phyloP scores from a whole-genome alignment of 352 stramenopile species.

The Pythium rhizo-oryzae region DNA sequence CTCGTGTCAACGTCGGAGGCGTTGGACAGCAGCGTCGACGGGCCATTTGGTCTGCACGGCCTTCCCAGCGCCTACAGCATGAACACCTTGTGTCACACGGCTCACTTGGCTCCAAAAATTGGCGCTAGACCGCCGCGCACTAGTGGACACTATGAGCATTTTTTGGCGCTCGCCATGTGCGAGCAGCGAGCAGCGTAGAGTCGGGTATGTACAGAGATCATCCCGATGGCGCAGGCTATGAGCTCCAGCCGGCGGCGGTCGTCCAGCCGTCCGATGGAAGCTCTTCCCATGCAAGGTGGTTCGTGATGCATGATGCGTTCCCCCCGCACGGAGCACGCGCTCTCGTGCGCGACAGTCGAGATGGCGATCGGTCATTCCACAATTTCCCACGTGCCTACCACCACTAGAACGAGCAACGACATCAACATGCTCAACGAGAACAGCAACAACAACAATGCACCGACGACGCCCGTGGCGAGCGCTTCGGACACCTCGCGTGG shows the following conservation, averaged over 20 bases:
- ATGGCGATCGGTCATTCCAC: neutral
- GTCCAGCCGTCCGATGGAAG: no score
- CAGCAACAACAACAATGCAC: neutral
- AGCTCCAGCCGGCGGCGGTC: no score
- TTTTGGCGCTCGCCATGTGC: neutral
- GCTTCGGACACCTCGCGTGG: constrained; percentile 13
- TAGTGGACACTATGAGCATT: neutral
- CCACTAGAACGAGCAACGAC: neutral
- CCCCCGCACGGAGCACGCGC: no score
- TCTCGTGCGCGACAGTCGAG: no score
- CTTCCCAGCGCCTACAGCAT: no score
- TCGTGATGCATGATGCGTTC: neutral
- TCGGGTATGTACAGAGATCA: neutral
- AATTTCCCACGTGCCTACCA: neutral
- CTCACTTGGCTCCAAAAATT: neutral
- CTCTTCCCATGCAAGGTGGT: no score
- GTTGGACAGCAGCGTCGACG: neutral
- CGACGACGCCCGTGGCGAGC: neutral
- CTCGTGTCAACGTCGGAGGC: neutral
- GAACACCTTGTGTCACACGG: neutral
- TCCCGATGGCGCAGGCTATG: no score
- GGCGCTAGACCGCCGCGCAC: neutral
- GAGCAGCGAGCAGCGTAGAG: neutral
- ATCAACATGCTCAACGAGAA: neutral
- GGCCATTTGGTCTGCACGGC: no score